Evolutionary conservation across 495 filamentous ascomycete species (phyloP).

Genomic region (Aspergillus haitiensis): DNA sequence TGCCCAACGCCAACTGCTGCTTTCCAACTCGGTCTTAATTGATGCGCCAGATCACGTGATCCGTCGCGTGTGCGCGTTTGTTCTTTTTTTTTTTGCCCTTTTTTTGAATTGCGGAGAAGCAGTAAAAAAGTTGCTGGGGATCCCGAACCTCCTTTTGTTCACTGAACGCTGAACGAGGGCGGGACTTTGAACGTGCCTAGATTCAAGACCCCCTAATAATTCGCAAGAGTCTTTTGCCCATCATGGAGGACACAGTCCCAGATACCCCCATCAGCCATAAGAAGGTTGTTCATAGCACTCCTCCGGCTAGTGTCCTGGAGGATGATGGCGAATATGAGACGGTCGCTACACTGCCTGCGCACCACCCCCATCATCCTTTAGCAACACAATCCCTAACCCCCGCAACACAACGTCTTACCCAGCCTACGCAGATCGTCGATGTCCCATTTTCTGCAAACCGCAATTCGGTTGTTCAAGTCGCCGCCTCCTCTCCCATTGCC

Average conservation of each 20-base stretch:
- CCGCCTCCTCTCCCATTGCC: conserved; percentile 72
- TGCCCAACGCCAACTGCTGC: neutral
- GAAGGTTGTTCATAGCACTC: conserved; percentile 41
- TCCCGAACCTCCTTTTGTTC: neutral
- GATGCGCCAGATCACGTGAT: conserved; percentile 30
- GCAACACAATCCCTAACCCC: conserved; percentile 37
- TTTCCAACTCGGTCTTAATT: conserved; percentile 39
- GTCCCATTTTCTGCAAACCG: conserved; percentile 29
- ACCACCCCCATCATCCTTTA: conserved; percentile 20
- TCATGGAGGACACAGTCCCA: conserved; percentile 46
- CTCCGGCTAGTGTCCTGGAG: conserved; percentile 19
- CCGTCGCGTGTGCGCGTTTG: conserved; percentile 22
- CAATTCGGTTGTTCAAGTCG: conserved; percentile 70
- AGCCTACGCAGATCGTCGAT: conserved; percentile 72
- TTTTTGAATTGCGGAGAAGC: conserved; percentile 19
- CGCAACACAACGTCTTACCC: conserved; percentile 52
- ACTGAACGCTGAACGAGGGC: neutral
- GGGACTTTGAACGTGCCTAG: neutral
- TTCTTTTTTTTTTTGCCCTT: conserved; percentile 7
- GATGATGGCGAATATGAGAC: conserved; percentile 54
- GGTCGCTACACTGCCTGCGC: conserved; percentile 58
- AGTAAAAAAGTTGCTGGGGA: conserved; percentile 15
- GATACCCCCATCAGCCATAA: conserved; percentile 52
- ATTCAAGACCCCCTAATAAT: no score
- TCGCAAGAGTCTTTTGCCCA: neutral